These are phyloP conservation scores for Nemania sp. DNA, from an alignment of 2,329 filamentous ascomycete species.

Conservation along the genomic window DNA sequence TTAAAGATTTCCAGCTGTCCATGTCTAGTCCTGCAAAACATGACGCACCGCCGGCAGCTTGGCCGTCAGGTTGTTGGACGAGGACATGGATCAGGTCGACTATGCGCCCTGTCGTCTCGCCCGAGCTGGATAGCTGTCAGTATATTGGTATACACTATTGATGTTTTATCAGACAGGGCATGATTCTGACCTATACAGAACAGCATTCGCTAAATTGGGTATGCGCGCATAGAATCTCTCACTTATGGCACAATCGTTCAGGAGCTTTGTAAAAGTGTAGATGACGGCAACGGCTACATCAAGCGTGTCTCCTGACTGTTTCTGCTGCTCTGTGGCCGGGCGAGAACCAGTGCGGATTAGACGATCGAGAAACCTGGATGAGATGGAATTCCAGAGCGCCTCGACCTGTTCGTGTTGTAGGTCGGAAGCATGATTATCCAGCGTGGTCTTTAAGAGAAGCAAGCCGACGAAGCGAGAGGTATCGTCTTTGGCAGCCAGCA, in stretches of 20 bases:
- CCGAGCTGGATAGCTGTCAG: slow-evolving; percentile 47
- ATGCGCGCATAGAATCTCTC: slow-evolving; percentile 56
- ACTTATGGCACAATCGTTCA: slow-evolving; percentile 52
- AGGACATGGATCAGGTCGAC: slow-evolving; percentile 62
- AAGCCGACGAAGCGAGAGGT: slow-evolving; percentile 70
- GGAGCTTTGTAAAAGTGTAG: slow-evolving; percentile 62
- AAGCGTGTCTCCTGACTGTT: slow-evolving; percentile 62
- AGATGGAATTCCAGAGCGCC: slow-evolving; percentile 61
- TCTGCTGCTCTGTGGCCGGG: slow-evolving; percentile 40
- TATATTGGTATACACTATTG: not conserved
- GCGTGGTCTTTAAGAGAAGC: slow-evolving; percentile 65
- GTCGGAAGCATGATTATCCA: slow-evolving; percentile 60
- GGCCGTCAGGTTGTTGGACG: slow-evolving; percentile 55
- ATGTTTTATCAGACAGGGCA: not conserved
- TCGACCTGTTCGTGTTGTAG: slow-evolving; percentile 51
- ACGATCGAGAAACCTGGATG: slow-evolving; percentile 66
- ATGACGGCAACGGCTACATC: slow-evolving; percentile 65
- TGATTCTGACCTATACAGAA: slow-evolving; percentile 45
- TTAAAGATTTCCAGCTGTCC: slow-evolving; percentile 57
- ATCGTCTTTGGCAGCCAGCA: slow-evolving; percentile 64
- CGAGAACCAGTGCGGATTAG: slow-evolving; percentile 58
- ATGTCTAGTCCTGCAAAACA: slow-evolving; percentile 47
- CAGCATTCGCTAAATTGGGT: slow-evolving; percentile 54
- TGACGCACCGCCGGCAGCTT: slow-evolving; percentile 38
- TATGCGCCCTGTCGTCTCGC: slow-evolving; percentile 54